Evolutionary conservation across 495 filamentous ascomycete genomes (phyloP).

Genomic region (Neurospora sp.): DNA sequence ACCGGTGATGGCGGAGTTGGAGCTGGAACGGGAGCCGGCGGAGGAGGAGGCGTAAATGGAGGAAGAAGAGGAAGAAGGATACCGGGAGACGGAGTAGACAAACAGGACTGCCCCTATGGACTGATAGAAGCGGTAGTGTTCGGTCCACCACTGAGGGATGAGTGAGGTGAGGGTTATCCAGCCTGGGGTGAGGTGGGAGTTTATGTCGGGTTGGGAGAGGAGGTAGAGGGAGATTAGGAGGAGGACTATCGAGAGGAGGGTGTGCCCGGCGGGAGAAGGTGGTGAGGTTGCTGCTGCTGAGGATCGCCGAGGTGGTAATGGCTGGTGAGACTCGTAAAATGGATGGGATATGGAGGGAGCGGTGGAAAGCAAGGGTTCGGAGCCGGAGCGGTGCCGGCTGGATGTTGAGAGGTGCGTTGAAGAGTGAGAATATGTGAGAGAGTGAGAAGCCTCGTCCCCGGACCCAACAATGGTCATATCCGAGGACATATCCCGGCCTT

Average conservation of each 20-base stretch:
- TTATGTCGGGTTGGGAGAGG: slow-evolving; percentile 32
- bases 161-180: slow-evolving; percentile 27
- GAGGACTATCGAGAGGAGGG: not conserved
- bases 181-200: slow-evolving; percentile 26
- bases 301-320: not conserved
- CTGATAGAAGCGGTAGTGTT: slow-evolving; percentile 36
- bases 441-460: not conserved
- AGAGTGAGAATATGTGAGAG: not conserved
- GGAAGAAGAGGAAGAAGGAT: too few species aligned
- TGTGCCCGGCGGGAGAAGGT: slow-evolving; percentile 2
- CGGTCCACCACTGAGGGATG: slow-evolving; percentile 31
- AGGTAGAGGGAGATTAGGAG: slow-evolving; percentile 21
- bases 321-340: not conserved
- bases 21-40: not conserved
- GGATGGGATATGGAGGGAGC: not conserved
- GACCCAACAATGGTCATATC: not conserved
- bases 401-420: not conserved
- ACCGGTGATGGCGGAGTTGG: not conserved
- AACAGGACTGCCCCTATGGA: slow-evolving; percentile 30
- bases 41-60: not conserved
- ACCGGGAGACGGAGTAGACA: slow-evolving; percentile 26
- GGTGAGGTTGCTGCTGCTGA: slow-evolving; percentile 3
- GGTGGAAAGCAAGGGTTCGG: not conserved
- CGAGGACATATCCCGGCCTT: not conserved
- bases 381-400: not conserved